A percentile compares a stretch with the other conserved stretches of the same genome.
Conservation (phyloP, 2,329 filamentous ascomycete genomes). For the Fusarium robinianum region DNA sequence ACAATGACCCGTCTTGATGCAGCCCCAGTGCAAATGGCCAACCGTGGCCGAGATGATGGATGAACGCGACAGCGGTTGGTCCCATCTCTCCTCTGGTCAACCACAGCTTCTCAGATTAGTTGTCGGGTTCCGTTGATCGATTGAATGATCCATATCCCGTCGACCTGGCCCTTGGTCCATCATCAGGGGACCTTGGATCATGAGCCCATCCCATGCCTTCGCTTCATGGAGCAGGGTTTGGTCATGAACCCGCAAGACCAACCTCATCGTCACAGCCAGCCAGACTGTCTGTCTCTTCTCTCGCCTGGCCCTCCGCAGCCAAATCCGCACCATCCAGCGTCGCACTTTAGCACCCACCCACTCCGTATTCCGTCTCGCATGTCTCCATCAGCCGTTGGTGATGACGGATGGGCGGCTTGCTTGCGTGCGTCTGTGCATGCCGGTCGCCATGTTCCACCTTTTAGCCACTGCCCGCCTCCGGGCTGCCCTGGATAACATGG, state of each 20-base stretch:
- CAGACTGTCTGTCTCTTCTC: constrained; percentile 6
- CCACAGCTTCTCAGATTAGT: no score
- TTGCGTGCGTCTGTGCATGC: constrained; percentile 19
- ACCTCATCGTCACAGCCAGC: no score
- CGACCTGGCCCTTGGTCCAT: no score
- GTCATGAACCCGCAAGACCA: no score
- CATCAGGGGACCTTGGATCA: no score
- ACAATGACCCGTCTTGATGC: no score
- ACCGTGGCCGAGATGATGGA: constrained; percentile 11
- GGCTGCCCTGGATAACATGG: constrained; percentile 17
- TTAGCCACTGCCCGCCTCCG: constrained; percentile 19
- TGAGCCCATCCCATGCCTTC: constrained; percentile 28
- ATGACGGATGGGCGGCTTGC: constrained; percentile 25
- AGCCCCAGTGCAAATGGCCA: constrained; percentile 13
- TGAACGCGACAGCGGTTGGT: constrained; percentile 5
- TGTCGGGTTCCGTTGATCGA: no score
- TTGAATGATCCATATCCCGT: constrained; percentile 27
- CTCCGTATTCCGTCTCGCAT: no score
- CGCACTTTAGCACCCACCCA: no score
- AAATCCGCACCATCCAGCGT: constrained; percentile 31
- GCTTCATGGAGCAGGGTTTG: constrained; percentile 22
- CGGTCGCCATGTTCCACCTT: constrained; percentile 25
- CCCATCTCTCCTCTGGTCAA: no score
- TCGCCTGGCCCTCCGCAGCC: no score
- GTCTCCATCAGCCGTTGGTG: constrained; percentile 30